Conservation (phyloP, 2,329 filamentous ascomycete genomes). For the Colletotrichum sp. region DNA sequence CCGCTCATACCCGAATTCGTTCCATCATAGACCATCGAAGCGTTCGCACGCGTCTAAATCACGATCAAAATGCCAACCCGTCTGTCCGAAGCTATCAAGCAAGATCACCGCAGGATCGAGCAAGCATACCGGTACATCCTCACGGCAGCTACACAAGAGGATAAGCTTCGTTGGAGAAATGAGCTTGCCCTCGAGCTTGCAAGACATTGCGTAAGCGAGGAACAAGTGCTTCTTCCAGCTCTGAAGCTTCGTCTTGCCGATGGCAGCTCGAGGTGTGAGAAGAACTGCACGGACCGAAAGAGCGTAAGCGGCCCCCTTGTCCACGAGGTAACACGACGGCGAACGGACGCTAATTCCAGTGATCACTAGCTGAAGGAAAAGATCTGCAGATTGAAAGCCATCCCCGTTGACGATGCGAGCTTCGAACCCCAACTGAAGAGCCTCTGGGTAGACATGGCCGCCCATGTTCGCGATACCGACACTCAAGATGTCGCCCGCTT, state of each 20-base stretch:
- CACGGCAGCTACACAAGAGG: not conserved
- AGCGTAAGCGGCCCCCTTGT: not conserved
- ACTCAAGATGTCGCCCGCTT: slow-evolving; percentile 3
- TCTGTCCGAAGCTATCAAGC: slow-evolving; percentile 14
- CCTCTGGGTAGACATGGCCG: slow-evolving; percentile 3
- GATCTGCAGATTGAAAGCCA: not conserved
- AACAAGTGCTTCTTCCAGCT: slow-evolving; percentile 2
- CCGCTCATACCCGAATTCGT: not conserved
- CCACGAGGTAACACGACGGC: not conserved
- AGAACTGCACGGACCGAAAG: not conserved
- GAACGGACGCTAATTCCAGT: not conserved
- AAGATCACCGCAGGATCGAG: slow-evolving; percentile 15
- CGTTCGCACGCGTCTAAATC: not conserved
- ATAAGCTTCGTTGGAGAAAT: slow-evolving; percentile 11
- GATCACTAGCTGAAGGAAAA: slow-evolving; percentile 10
- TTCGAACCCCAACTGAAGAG: slow-evolving; percentile 5
- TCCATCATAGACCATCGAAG: not conserved
- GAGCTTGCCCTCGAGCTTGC: slow-evolving; percentile 15
- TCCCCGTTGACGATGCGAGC: not conserved
- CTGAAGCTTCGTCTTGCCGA: not conserved
- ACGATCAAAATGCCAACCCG: not conserved
- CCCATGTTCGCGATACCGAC: slow-evolving; percentile 12
- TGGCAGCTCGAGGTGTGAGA: slow-evolving; percentile 1
- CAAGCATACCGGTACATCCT: slow-evolving; percentile 13
- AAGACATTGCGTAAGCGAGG: slow-evolving; percentile 17